These are phyloP conservation scores for Cardamine chenopodiifolia DNA, from an alignment of 345 rosid species.

Conservation along the genomic window DNA sequence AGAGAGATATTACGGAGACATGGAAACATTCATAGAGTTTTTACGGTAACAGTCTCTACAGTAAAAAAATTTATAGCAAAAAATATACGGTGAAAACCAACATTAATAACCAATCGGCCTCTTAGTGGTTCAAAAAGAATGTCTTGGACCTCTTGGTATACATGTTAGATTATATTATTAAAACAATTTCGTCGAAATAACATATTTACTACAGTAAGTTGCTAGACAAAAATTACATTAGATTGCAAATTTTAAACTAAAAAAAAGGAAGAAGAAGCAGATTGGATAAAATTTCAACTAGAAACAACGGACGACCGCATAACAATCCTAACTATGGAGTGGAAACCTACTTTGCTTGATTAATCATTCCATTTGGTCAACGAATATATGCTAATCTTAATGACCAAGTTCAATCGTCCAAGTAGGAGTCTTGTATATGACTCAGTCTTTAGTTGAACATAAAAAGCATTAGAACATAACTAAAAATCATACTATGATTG, in stretches of 20 bases:
- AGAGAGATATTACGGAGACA: conserved; percentile 71
- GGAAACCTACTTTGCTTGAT: conserved; percentile 27
- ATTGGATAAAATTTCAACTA: conserved; percentile 9
- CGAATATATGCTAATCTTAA: conserved; percentile 11
- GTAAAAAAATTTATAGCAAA: no score
- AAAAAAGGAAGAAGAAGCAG: background rate
- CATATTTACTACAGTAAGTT: background rate
- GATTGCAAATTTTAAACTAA: background rate
- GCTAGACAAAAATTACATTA: background rate
- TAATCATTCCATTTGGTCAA: conserved; percentile 27
- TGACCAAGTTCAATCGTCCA: conserved; percentile 35
- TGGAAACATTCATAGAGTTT: no score
- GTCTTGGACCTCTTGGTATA: no score
- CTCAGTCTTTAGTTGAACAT: conserved; percentile 33
- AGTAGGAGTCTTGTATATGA: conserved; percentile 34
- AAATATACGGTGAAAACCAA: no score
- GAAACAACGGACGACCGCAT: conserved; percentile 15
- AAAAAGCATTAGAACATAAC: background rate
- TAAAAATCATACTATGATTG: background rate
- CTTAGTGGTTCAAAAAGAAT: no score
- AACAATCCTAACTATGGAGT: conserved; percentile 18
- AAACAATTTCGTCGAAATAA: background rate
- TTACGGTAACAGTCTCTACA: no score
- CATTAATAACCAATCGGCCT: no score
- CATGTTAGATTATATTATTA: background rate